Percentiles rank a stretch among this genome's conserved stretches.
These are phyloP conservation scores for Blastobotrys capitulatus DNA, from an alignment of 1,139 yeast species.

Conservation along the genomic window DNA sequence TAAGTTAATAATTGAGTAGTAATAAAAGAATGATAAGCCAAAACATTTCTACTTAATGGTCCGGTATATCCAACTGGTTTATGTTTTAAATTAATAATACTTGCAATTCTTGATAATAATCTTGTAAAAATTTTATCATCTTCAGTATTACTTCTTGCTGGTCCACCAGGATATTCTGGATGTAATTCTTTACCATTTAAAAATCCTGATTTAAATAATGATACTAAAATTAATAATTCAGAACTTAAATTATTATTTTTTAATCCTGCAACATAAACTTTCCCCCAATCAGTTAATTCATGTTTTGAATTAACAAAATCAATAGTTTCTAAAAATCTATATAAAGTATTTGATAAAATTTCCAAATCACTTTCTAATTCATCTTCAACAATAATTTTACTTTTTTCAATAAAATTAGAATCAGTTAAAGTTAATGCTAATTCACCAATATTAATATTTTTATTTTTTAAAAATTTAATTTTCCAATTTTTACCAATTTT, in stretches of 20 bases:
- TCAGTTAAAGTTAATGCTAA: constrained; percentile 5
- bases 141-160: constrained; percentile 1
- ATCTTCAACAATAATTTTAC: background rate
- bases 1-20: constrained; percentile 48
- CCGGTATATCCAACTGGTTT: constrained; percentile 60
- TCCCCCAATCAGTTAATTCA: constrained; percentile 54
- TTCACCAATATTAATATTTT: background rate
- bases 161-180: constrained; percentile 7
- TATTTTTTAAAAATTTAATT: constrained; percentile 11
- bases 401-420: constrained; percentile 3
- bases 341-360: constrained; percentile 40
- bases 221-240: constrained; percentile 25
- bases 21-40: constrained; percentile 63
- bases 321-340: constrained; percentile 53
- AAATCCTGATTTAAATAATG: constrained; percentile 29
- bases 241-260: constrained; percentile 34
- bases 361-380: constrained; percentile 5
- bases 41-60: constrained; percentile 59
- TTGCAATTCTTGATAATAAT: constrained; percentile 53
- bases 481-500: constrained; percentile 21
- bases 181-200: constrained; percentile 18
- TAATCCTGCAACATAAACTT: constrained; percentile 38
- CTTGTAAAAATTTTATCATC: constrained; percentile 38
- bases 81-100: constrained; percentile 50
- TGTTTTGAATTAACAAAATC: constrained; percentile 47